Percentiles rank a stretch among this genome's conserved stretches.
Conservation (phyloP, 805 yeast species). For the Babjeviella inositovora region DNA sequence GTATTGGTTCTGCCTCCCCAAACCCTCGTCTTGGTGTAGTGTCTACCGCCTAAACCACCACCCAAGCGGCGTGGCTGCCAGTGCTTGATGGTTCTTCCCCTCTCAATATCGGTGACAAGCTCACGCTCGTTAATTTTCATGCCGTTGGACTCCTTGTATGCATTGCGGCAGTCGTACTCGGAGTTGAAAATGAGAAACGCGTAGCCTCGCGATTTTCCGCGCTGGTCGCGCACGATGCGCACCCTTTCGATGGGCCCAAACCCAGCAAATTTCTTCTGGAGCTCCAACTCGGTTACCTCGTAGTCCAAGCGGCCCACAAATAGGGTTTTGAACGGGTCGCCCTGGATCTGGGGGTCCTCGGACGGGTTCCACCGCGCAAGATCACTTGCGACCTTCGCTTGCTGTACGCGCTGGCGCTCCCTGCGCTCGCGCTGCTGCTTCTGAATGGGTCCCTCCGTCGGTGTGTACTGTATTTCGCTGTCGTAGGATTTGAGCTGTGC, state of each 20-base stretch:
- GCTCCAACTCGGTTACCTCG: conserved; percentile 45
- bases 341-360: conserved; percentile 35
- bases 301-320: conserved; percentile 66
- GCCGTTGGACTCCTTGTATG: conserved; percentile 44
- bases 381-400: conserved; percentile 15
- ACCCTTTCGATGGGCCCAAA: conserved; percentile 59
- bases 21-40: conserved; percentile 24
- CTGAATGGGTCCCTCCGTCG: conserved; percentile 14
- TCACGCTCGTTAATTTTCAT: conserved; percentile 31
- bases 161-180: conserved; percentile 42
- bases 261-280: conserved; percentile 40
- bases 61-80: conserved; percentile 72
- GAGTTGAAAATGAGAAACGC: conserved; percentile 63
- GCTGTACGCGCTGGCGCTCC: conserved; percentile 6
- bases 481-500: conserved; percentile 11
- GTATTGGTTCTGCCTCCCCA: too few relatives aligned
- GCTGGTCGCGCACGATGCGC: conserved; percentile 38
- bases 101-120: conserved; percentile 55
- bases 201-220: conserved; percentile 59
- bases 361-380: conserved; percentile 34
- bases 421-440: conserved; percentile 9
- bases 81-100: conserved; percentile 47
- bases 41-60: conserved; percentile 88
- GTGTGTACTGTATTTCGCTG: conserved; percentile 8
- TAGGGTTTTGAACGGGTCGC: conserved; percentile 68